A percentile compares a stretch with the other conserved stretches of the same genome.
Evolutionary conservation across 2,329 filamentous ascomycete genomes (phyloP).

Genomic region (Exophiala alcalophila): DNA sequence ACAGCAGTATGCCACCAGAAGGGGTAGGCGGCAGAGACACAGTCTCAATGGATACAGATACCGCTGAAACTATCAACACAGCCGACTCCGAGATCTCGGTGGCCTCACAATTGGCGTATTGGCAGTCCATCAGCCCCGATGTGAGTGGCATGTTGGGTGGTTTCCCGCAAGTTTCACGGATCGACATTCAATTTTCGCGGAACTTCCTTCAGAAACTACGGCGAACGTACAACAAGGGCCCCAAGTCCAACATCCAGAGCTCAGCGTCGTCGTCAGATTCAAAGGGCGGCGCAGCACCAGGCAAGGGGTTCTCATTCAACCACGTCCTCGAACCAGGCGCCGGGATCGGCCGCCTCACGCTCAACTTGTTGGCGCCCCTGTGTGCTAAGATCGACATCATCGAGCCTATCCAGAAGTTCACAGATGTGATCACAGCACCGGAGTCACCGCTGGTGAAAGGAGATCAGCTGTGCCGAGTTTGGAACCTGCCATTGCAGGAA

Average conservation of each 20-base stretch:
- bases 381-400: constrained; percentile 75
- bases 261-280: background rate
- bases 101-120: constrained; percentile 40
- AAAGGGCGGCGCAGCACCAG: background rate
- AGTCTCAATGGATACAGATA: too few species aligned
- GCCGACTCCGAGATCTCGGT: constrained; percentile 38
- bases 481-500: constrained; percentile 20
- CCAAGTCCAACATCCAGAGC: background rate
- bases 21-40: too few species aligned
- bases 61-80: too few species aligned
- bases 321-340: constrained; percentile 58
- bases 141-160: constrained; percentile 78
- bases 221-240: constrained; percentile 26
- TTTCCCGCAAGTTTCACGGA: constrained; percentile 64
- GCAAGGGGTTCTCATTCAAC: constrained; percentile 13
- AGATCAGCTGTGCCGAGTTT: constrained; percentile 19
- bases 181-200: constrained; percentile 68
- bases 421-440: constrained; percentile 52
- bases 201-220: constrained; percentile 68
- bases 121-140: constrained; percentile 39
- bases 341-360: constrained; percentile 78
- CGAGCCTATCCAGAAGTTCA: constrained; percentile 82
- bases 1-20: too few species aligned
- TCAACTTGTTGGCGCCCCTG: constrained; percentile 68
- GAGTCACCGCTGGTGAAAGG: constrained; percentile 17